Percentiles rank a stretch among this genome's conserved stretches.
phyloP scores from a whole-genome alignment of 2,329 filamentous ascomycete species.

The Sporothrix brasiliensis region DNA sequence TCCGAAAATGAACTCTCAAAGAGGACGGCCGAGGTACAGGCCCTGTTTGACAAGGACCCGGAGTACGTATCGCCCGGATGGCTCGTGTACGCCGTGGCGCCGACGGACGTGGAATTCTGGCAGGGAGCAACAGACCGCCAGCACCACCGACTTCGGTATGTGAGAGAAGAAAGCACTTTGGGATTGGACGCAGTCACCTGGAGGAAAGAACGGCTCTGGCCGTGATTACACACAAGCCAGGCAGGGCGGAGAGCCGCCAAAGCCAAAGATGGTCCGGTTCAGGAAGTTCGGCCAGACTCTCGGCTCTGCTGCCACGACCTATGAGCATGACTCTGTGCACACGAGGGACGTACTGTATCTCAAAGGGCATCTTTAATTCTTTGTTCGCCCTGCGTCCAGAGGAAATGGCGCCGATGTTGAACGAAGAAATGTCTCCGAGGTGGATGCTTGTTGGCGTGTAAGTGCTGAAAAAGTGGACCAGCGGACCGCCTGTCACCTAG shows the following conservation, averaged over 20 bases:
- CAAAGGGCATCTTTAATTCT: neutral
- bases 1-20: neutral
- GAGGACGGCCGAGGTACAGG: neutral
- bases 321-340: too few species aligned
- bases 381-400: neutral
- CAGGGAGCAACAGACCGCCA: slow-evolving; percentile 33
- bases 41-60: slow-evolving; percentile 26
- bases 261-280: neutral
- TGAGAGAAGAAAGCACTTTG: neutral
- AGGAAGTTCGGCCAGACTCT: too few species aligned
- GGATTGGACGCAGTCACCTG: neutral
- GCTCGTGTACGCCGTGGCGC: slow-evolving; percentile 33
- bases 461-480: slow-evolving; percentile 15
- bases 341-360: too few species aligned
- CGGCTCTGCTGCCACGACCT: too few species aligned
- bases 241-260: neutral
- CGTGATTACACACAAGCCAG: neutral
- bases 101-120: slow-evolving; percentile 34
- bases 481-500: neutral
- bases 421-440: neutral
- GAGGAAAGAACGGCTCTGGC: slow-evolving; percentile 31
- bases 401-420: neutral
- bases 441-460: neutral
- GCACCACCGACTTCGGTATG: slow-evolving; percentile 33
- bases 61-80: slow-evolving; percentile 32